Evolutionary conservation across 2,329 filamentous ascomycete genomes (phyloP).

Genomic region (Paraphoma sp.): DNA sequence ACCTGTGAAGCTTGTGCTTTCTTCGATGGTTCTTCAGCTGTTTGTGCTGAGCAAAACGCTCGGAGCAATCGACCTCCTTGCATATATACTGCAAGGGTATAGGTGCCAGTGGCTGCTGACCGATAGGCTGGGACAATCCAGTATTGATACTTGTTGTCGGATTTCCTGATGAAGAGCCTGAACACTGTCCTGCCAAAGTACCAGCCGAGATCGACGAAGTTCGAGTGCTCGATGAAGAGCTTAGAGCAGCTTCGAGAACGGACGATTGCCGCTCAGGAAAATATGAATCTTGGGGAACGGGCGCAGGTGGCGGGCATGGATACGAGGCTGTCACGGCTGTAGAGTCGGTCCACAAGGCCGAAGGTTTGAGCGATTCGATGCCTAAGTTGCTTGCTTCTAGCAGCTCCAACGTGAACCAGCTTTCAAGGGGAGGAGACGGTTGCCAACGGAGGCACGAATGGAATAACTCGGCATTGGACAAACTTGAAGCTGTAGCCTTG

Average conservation of each 20-base stretch:
- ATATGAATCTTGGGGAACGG: neutral
- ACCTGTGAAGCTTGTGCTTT: neutral
- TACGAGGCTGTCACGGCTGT: neutral
- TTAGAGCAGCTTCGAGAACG: too few relatives aligned
- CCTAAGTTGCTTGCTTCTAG: neutral
- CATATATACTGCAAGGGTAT: too few relatives aligned
- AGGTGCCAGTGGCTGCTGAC: too few relatives aligned
- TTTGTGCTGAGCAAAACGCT: too few relatives aligned
- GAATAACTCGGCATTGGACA: slow-evolving; percentile 5
- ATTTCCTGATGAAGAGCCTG: too few relatives aligned
- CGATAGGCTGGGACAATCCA: too few relatives aligned
- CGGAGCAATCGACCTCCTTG: too few relatives aligned
- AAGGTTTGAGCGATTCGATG: neutral
- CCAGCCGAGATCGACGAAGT: too few relatives aligned
- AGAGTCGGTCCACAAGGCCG: neutral
- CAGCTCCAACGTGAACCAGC: neutral
- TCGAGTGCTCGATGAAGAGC: too few relatives aligned
- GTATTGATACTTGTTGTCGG: too few relatives aligned
- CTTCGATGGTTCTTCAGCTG: neutral
- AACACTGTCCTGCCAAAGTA: too few relatives aligned
- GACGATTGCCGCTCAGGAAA: too few relatives aligned
- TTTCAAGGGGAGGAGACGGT: neutral
- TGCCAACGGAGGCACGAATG: neutral
- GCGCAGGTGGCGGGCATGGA: neutral
- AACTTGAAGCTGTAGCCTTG: slow-evolving; percentile 7